These are phyloP conservation scores for Cutaneotrichosporon curvatum DNA, from an alignment of 1,284 basidiomycete species.

Conservation along the genomic window DNA sequence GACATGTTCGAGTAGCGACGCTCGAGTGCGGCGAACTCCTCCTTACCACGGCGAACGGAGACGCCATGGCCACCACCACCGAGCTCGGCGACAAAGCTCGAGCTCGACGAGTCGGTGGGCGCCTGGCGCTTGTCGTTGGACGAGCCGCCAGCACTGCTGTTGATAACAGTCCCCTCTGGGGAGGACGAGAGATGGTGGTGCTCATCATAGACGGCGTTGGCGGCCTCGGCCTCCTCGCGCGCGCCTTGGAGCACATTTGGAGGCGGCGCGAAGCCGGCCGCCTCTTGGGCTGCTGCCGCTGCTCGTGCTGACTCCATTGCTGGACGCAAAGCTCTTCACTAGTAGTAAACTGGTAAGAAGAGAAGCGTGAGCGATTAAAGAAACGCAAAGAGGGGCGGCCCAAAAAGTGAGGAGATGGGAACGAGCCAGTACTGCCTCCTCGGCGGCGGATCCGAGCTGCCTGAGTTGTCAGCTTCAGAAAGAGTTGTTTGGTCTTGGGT, in stretches of 20 bases:
- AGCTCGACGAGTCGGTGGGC: constrained; percentile 1
- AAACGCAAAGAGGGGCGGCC: no score
- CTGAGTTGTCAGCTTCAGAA: no score
- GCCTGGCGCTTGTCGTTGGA: background rate
- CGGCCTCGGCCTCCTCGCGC: background rate
- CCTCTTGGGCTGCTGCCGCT: background rate
- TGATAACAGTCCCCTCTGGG: background rate
- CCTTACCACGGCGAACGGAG: constrained; percentile 32
- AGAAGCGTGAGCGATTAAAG: no score
- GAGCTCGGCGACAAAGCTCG: constrained; percentile 35
- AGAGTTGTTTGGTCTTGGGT: no score
- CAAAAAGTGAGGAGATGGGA: no score
- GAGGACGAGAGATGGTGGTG: background rate
- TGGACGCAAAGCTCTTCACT: no score
- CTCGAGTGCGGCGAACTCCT: constrained; percentile 41
- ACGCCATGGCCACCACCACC: constrained; percentile 23
- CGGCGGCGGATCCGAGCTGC: no score
- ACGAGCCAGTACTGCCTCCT: no score
- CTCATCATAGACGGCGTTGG: background rate
- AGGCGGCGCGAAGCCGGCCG: background rate
- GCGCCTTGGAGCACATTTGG: background rate
- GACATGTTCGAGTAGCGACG: constrained; percentile 36
- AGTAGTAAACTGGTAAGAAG: no score
- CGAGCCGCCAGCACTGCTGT: background rate
- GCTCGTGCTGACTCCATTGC: no score